Percentiles rank a stretch among this genome's conserved stretches.
These are phyloP conservation scores for Acer negundo DNA, from an alignment of 345 rosid species.

Conservation along the genomic window DNA sequence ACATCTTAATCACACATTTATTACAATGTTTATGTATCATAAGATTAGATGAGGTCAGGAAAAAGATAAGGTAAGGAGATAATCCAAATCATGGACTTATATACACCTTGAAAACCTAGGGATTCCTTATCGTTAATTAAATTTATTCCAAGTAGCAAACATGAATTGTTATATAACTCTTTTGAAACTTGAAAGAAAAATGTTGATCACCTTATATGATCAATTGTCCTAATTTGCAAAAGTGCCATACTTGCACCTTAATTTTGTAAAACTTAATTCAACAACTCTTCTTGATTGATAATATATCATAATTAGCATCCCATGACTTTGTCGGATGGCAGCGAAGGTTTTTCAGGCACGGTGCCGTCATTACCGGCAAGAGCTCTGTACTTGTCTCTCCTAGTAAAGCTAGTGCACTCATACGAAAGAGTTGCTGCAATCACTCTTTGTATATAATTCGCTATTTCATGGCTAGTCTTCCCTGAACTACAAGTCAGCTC, in stretches of 20 bases:
- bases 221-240: too few species aligned
- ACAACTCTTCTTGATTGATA: too few species aligned
- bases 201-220: too few species aligned
- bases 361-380: slow-evolving; percentile 82
- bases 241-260: too few species aligned
- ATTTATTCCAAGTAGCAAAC: neutral
- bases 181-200: too few species aligned
- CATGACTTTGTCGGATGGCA: slow-evolving; percentile 31
- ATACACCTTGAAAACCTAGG: neutral
- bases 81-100: too few species aligned
- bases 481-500: slow-evolving; percentile 65
- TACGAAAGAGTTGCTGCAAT: slow-evolving; percentile 73
- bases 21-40: too few species aligned
- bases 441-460: slow-evolving; percentile 75
- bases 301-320: slow-evolving; percentile 29
- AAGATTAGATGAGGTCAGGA: too few species aligned
- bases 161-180: too few species aligned
- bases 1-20: too few species aligned
- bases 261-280: too few species aligned
- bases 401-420: slow-evolving; percentile 76
- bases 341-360: slow-evolving; percentile 39
- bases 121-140: neutral
- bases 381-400: slow-evolving; percentile 77
- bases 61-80: too few species aligned
- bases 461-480: slow-evolving; percentile 79